Evolutionary conservation across 169 alveolate genomes (phyloP), one percentile per base, ranked within the genome.

Genomic region (Plasmodium ovale): DNA sequence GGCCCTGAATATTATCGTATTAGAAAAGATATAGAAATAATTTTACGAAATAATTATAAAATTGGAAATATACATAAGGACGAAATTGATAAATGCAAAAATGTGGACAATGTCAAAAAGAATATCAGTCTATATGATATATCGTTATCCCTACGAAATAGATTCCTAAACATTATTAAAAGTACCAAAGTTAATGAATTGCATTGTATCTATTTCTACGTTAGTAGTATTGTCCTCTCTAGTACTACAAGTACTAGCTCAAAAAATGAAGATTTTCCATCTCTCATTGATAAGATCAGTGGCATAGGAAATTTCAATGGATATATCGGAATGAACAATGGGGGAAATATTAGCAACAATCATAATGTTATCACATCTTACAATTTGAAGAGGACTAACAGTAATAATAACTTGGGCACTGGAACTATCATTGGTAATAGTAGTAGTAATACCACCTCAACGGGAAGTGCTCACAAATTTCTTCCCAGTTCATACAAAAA

Each of bases 1-100:
- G 91, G 91, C 5, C 87, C 91, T 1, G 91, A 85, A 35, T 85
- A 85, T 60, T 85, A 85, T 44, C 16, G 91, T 39, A 85, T 85
- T 12, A 54, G 91, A 71, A 85, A 85, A 37, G 91, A 85, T 23
- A 70, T 85, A 53, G 77, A 85, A 56, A 60, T 27, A 3, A 85
- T 68, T 35, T 33, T 85, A 7, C 25, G 44, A 70, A 82, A 21
- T 42, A 47, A 14, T n/a, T 51, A 19, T 21, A 42, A 77, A 19
- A 44, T 25, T 16, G 27, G 44, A 9, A 27, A 42, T 7, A 27
- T 19, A 14, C 33, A 25, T 23, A 31, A 35, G 49, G 56, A 27
- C 16, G 65, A 62, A 33, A 25, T 53, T 12, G 62, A 19, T 16
- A 74, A 62, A 5, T 35, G 16, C 0, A 67, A 54, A 6, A 33